Evolutionary conservation across 768 basidiomycete species (phyloP).

Genomic region (Pisolithus tinctorius): DNA sequence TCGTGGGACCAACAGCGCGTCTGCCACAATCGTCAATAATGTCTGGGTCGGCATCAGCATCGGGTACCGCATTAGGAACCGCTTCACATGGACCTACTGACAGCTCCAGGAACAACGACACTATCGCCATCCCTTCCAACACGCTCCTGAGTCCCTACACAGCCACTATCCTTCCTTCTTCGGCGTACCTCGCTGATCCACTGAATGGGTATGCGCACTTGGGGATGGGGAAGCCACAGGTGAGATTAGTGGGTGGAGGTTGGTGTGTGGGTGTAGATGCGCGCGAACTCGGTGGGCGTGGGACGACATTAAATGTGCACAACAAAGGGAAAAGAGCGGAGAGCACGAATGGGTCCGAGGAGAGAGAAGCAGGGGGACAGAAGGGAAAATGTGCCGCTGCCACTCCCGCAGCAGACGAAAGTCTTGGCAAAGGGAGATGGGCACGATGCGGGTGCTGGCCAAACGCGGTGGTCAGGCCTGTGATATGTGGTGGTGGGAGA

Average conservation of each 20-base stretch:
- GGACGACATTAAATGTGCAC: constrained; percentile 16
- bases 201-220: constrained; percentile 81
- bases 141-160: constrained; percentile 58
- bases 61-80: neutral
- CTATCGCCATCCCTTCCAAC: constrained; percentile 45
- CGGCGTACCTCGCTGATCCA: constrained; percentile 68
- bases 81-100: constrained; percentile 24
- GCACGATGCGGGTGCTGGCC: constrained; percentile 49
- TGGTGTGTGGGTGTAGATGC: constrained; percentile 77
- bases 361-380: neutral
- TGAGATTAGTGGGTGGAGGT: constrained; percentile 72
- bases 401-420: neutral
- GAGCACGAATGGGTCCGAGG: constrained; percentile 30
- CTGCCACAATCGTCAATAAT: constrained; percentile 9
- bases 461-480: constrained; percentile 39
- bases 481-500: constrained; percentile 29
- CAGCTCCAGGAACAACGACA: constrained; percentile 31
- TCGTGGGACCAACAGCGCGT: constrained; percentile 10
- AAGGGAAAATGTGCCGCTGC: neutral
- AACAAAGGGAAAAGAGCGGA: constrained; percentile 54
- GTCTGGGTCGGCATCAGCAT: constrained; percentile 14
- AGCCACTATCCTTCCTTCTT: constrained; percentile 57
- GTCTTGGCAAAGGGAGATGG: constrained; percentile 41
- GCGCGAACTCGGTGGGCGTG: constrained; percentile 53
- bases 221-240: constrained; percentile 79